Conservation (phyloP, 208 protist genomes). For the Trypanosoma mega region DNA sequence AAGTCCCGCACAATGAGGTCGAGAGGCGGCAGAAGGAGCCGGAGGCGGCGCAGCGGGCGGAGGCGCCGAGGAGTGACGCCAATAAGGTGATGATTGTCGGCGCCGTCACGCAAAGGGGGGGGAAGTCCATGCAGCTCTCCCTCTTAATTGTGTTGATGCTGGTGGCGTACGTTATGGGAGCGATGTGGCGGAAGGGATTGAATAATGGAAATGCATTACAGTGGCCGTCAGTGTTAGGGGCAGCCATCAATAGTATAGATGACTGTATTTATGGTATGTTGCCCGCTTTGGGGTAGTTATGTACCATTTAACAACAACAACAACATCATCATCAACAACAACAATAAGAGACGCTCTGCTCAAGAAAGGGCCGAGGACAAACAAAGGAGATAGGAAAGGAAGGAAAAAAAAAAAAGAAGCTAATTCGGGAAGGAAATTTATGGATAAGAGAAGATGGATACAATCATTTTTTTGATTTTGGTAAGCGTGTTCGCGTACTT, state of each 20-base stretch:
- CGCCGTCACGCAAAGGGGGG: background rate
- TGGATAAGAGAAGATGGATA: no score
- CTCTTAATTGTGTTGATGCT: conserved; percentile 11
- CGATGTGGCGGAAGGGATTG: background rate
- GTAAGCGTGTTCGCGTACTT: background rate
- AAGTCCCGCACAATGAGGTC: no score
- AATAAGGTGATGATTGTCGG: background rate
- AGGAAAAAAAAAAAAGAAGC: no score
- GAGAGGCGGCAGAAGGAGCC: no score
- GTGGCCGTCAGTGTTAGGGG: background rate
- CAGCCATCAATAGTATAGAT: background rate
- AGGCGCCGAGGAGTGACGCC: background rate
- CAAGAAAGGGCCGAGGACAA: no score
- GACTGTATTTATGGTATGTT: background rate
- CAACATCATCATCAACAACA: no score
- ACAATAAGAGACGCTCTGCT: no score
- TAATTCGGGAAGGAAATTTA: no score
- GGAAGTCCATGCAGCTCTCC: background rate
- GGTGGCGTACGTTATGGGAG: background rate
- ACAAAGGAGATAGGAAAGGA: no score
- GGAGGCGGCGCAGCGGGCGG: conserved; percentile 5
- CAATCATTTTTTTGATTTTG: no score
- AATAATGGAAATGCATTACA: background rate
- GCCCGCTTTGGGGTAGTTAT: background rate
- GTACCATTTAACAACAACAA: no score